Evolutionary conservation across 176 grass and related monocot species (phyloP).

Genomic region (Otatea glauca): DNA sequence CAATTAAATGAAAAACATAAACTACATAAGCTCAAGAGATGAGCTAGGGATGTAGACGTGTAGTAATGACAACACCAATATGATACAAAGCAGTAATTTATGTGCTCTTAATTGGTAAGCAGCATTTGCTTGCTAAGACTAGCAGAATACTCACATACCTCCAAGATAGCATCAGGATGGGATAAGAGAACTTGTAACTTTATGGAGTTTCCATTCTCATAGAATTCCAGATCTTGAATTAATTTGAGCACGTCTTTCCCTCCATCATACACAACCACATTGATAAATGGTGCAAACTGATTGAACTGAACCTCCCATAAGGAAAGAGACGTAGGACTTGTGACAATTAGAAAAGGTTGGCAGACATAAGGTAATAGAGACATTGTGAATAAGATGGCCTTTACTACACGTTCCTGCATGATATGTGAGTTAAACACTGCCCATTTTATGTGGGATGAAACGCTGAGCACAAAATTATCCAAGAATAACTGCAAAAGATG

Average conservation of each 20-base stretch:
- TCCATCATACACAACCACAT: slow-evolving; percentile 68
- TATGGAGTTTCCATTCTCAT: slow-evolving; percentile 49
- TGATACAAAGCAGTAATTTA: slow-evolving; percentile 17
- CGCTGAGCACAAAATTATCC: neutral
- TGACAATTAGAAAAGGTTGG: slow-evolving; percentile 75
- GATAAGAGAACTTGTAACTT: slow-evolving; percentile 83
- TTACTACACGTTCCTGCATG: slow-evolving; percentile 72
- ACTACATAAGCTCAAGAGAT: slow-evolving; percentile 3
- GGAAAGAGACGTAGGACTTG: slow-evolving; percentile 54
- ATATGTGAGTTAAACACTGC: slow-evolving; percentile 19
- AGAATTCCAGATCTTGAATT: slow-evolving; percentile 65
- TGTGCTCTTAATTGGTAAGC: slow-evolving; percentile 10
- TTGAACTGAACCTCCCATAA: slow-evolving; percentile 74
- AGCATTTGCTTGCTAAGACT: slow-evolving; percentile 13
- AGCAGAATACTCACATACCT: slow-evolving; percentile 60
- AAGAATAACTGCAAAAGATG: slow-evolving; percentile 12
- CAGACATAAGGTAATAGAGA: slow-evolving; percentile 54
- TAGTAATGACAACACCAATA: neutral
- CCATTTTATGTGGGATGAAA: neutral
- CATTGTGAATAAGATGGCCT: slow-evolving; percentile 68
- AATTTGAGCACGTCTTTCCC: slow-evolving; percentile 56
- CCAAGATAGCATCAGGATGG: slow-evolving; percentile 65
- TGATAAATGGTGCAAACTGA: slow-evolving; percentile 68
- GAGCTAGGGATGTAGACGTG: slow-evolving; percentile 2
- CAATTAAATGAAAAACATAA: neutral